A percentile compares a stretch with the other conserved stretches of the same genome.
Evolutionary conservation across 1,139 yeast species (phyloP).

Genomic region (Protomyces gravidus): DNA sequence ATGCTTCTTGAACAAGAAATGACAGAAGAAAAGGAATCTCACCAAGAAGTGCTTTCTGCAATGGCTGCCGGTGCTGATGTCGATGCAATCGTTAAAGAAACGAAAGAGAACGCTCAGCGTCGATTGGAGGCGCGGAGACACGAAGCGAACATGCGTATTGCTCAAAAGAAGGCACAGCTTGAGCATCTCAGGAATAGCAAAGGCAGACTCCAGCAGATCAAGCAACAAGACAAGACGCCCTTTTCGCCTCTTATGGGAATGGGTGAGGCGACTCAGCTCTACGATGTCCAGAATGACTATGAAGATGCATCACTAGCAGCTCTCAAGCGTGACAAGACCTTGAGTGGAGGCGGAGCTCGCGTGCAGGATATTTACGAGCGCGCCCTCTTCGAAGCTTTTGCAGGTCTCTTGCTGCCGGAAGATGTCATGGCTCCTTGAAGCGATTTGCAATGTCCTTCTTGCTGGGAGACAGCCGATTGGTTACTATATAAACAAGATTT

Average conservation of each 20-base stretch:
- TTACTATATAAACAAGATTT: neutral
- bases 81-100: slow-evolving; percentile 50
- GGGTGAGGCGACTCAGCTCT: slow-evolving; percentile 53
- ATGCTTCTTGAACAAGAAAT: slow-evolving; percentile 42
- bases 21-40: slow-evolving; percentile 47
- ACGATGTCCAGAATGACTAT: slow-evolving; percentile 49
- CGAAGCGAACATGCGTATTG: slow-evolving; percentile 44
- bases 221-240: slow-evolving; percentile 50
- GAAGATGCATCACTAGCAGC: slow-evolving; percentile 57
- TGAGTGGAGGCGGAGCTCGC: slow-evolving; percentile 81
- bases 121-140: slow-evolving; percentile 45
- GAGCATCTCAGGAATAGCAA: neutral
- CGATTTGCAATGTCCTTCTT: neutral
- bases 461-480: neutral
- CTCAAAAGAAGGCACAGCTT: slow-evolving; percentile 15
- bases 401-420: slow-evolving; percentile 66
- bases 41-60: slow-evolving; percentile 65
- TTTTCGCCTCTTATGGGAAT: slow-evolving; percentile 96
- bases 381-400: slow-evolving; percentile 80
- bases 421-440: no score
- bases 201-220: slow-evolving; percentile 45
- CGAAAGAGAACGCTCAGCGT: slow-evolving; percentile 62
- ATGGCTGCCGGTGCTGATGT: slow-evolving; percentile 53
- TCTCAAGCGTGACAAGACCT: slow-evolving; percentile 61
- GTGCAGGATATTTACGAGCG: slow-evolving; percentile 65